phyloP scores from a whole-genome alignment of 108 stramenopile species.

The Fistulifera pelliculosa region DNA sequence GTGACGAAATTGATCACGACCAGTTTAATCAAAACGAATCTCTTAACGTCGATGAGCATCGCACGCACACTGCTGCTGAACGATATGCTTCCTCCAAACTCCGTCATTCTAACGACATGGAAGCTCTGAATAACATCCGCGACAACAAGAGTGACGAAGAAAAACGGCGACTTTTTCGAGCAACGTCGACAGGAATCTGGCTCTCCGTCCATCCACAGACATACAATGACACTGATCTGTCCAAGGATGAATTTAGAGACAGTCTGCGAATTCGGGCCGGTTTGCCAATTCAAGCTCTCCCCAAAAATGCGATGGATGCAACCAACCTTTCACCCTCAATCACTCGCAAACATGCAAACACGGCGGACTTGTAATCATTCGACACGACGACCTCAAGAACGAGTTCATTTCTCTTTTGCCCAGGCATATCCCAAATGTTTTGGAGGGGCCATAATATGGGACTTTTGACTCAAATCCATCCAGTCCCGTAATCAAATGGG shows the following conservation, averaged over 20 bases:
- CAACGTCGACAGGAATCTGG: background rate
- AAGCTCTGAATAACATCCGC: background rate
- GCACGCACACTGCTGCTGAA: no score
- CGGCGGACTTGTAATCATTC: constrained; percentile 16
- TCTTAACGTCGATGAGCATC: background rate
- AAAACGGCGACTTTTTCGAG: no score
- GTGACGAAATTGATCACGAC: no score
- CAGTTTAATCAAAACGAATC: background rate
- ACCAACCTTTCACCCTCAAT: constrained; percentile 8
- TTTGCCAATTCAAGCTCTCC: background rate
- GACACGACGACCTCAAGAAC: constrained; percentile 14
- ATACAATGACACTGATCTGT: constrained; percentile 13
- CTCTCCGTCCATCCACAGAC: background rate
- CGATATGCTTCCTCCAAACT: no score
- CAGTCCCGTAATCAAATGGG: no score
- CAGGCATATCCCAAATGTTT: no score
- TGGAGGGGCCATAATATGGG: no score
- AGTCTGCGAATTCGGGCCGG: constrained; percentile 12
- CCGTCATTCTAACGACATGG: no score
- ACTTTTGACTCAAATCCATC: no score
- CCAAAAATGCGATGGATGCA: constrained; percentile 16
- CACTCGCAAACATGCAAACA: constrained; percentile 18
- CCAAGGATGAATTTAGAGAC: constrained; percentile 17
- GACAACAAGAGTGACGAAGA: no score
- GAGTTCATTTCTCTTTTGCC: constrained; percentile 14